phyloP scores from a whole-genome alignment of 1,284 basidiomycete genomes.

The Porodaedalea pini region DNA sequence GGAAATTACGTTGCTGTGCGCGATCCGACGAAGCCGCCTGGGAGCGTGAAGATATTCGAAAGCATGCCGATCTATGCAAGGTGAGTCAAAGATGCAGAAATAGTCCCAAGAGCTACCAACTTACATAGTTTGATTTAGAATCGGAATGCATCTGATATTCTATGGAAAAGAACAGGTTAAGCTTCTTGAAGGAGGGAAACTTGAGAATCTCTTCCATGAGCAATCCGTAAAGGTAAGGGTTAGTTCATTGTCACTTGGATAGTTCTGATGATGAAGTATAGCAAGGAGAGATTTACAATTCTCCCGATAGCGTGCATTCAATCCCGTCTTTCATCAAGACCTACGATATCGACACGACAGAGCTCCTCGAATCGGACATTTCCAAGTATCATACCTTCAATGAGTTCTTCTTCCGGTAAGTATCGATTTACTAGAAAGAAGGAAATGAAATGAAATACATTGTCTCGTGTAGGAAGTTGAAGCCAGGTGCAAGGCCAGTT shows the following conservation, averaged over 20 bases:
- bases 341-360: constrained; percentile 59
- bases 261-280: constrained; percentile 20
- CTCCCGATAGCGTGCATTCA: constrained; percentile 50
- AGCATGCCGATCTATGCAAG: constrained; percentile 76
- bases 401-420: constrained; percentile 69
- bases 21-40: constrained; percentile 34
- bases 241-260: neutral
- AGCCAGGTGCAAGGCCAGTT: constrained; percentile 62
- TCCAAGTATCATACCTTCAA: constrained; percentile 71
- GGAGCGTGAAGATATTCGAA: constrained; percentile 63
- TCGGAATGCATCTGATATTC: constrained; percentile 81
- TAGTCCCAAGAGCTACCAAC: neutral
- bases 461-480: constrained; percentile 47
- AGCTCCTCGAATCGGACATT: constrained; percentile 65
- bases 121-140: constrained; percentile 32
- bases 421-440: neutral
- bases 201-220: constrained; percentile 60
- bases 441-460: neutral
- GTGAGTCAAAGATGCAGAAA: constrained; percentile 28
- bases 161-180: constrained; percentile 52
- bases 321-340: constrained; percentile 74
- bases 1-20: constrained; percentile 70
- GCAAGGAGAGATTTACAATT: constrained; percentile 57
- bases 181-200: constrained; percentile 49
- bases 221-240: constrained; percentile 58